Evolutionary conservation across 768 basidiomycete genomes (phyloP).

Genomic region (Russula foetens): DNA sequence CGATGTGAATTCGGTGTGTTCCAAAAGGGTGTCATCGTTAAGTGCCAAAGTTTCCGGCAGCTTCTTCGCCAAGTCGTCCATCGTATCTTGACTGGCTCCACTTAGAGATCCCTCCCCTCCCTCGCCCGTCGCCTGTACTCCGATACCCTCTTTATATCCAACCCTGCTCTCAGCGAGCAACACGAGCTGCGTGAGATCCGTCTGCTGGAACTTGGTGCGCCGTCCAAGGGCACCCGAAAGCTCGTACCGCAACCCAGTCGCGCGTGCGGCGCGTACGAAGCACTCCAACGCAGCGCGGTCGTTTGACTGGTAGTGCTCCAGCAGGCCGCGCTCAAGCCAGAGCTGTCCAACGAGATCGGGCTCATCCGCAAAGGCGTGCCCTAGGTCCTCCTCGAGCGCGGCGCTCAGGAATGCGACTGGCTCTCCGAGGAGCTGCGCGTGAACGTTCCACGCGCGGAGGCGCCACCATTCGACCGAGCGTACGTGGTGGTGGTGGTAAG

Average conservation of each 20-base stretch:
- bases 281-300: constrained; percentile 71
- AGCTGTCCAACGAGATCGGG: constrained; percentile 62
- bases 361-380: constrained; percentile 35
- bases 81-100: constrained; percentile 48
- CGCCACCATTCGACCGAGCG: constrained; percentile 66
- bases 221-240: constrained; percentile 90
- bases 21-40: constrained; percentile 94
- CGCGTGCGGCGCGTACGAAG: constrained; percentile 71
- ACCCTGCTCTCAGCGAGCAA: constrained; percentile 82
- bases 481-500: constrained; percentile 38
- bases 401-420: constrained; percentile 51
- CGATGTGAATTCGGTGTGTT: constrained; percentile 87
- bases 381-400: constrained; percentile 36
- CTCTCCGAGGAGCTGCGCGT: constrained; percentile 80
- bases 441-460: constrained; percentile 63
- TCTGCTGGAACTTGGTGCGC: constrained; percentile 88
- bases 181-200: constrained; percentile 81
- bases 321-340: constrained; percentile 66
- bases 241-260: constrained; percentile 78
- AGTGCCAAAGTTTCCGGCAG: constrained; percentile 76
- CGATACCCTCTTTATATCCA: not conserved
- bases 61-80: constrained; percentile 23
- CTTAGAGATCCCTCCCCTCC: constrained; percentile 1
- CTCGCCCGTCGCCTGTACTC: constrained; percentile 4
- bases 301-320: constrained; percentile 67